Conservation (phyloP, 2,329 filamentous ascomycete genomes). For the Calonectria montana region DNA sequence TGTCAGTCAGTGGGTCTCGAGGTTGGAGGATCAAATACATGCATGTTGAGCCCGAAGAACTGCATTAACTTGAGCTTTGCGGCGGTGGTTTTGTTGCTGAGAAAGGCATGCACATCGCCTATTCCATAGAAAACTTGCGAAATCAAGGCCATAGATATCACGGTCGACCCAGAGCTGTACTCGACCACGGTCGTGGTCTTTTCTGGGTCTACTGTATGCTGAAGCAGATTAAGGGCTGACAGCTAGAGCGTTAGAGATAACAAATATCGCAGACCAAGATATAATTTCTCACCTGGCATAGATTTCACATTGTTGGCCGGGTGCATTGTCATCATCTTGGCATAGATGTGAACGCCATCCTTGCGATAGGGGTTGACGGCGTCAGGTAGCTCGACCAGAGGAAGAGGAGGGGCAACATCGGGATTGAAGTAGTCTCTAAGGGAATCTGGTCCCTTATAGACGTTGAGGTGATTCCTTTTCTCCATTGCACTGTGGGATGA, state of each 20-base stretch:
- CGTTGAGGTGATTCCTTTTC: conserved; percentile 56
- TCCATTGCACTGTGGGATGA: conserved; percentile 36
- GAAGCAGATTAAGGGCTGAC: not conserved
- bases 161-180: conserved; percentile 71
- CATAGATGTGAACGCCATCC: conserved; percentile 71
- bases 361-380: conserved; percentile 66
- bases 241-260: not conserved
- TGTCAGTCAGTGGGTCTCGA: not conserved
- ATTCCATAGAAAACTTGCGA: conserved; percentile 62
- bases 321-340: conserved; percentile 74
- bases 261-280: conserved; percentile 2
- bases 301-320: conserved; percentile 74
- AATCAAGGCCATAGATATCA: conserved; percentile 69
- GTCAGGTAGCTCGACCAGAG: conserved; percentile 70
- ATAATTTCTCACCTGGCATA: conserved; percentile 68
- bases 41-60: not conserved
- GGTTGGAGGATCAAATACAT: not conserved
- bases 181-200: conserved; percentile 66
- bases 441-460: conserved; percentile 68
- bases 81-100: not conserved
- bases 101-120: conserved; percentile 50
- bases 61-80: not conserved
- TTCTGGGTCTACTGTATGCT: conserved; percentile 38
- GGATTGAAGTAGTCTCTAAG: conserved; percentile 70
- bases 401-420: conserved; percentile 66